Percentiles rank a stretch among this genome's conserved stretches.
These are phyloP conservation scores for Pseudogymnoascus sp. DNA, from an alignment of 2,329 filamentous ascomycete species.

Conservation along the genomic window DNA sequence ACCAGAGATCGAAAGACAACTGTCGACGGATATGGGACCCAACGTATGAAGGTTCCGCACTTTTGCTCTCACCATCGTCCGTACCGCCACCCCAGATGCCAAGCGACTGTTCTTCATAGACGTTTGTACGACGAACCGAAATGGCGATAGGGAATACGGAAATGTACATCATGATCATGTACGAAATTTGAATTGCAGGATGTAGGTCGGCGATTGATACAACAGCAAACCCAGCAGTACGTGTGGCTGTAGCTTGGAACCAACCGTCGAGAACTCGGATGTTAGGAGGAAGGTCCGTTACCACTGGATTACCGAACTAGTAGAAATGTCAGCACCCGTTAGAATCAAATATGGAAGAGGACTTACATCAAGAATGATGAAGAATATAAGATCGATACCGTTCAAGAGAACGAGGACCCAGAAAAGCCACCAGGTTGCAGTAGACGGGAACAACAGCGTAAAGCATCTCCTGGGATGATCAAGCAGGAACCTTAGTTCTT, in stretches of 20 bases:
- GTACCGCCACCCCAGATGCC: conserved; percentile 59
- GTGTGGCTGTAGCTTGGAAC: conserved; percentile 83
- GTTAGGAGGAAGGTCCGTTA: conserved; percentile 63
- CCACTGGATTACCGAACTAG: conserved; percentile 44
- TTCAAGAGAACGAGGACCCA: conserved; percentile 76
- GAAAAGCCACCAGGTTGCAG: conserved; percentile 91
- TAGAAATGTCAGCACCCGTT: neutral
- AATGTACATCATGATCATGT: conserved; percentile 99
- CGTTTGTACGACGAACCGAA: conserved; percentile 86
- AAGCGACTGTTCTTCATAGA: conserved; percentile 86
- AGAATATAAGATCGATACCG: conserved; percentile 76
- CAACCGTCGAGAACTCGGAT: conserved; percentile 77
- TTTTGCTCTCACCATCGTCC: conserved; percentile 44
- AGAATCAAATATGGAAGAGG: neutral
- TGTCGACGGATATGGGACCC: conserved; percentile 87
- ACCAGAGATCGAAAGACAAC: conserved; percentile 96
- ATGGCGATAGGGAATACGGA: conserved; percentile 96
- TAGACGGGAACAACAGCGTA: conserved; percentile 82
- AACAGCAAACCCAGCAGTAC: conserved; percentile 84
- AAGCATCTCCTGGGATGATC: conserved; percentile 94
- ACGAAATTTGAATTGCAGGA: conserved; percentile 86
- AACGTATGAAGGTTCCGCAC: conserved; percentile 67
- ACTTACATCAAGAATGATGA: conserved; percentile 82
- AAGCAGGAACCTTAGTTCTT: conserved; percentile 79
- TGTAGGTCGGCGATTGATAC: conserved; percentile 74